A percentile compares a stretch with the other conserved stretches of the same genome.
Conservation (phyloP, 2,329 filamentous ascomycete species). For the Chaetothyriales sp. region DNA sequence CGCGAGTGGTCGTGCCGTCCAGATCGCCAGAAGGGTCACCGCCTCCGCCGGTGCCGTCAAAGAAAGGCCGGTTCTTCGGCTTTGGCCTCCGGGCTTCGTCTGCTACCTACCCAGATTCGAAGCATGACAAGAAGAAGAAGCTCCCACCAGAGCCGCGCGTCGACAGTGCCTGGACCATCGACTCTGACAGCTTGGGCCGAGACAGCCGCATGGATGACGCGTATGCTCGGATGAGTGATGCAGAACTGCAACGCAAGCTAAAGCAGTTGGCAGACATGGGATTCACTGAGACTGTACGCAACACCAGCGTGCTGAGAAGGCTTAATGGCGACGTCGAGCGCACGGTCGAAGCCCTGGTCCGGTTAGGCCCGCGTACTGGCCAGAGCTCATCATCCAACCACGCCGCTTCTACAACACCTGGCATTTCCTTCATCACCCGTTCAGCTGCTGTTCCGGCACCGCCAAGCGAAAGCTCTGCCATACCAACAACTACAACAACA, state of each 20-base stretch:
- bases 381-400: constrained; percentile 27
- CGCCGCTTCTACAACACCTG: constrained; percentile 29
- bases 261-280: constrained; percentile 74
- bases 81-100: constrained; percentile 54
- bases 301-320: constrained; percentile 65
- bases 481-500: constrained; percentile 40
- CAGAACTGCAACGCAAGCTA: constrained; percentile 59
- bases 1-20: constrained; percentile 38
- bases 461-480: neutral
- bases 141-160: constrained; percentile 20
- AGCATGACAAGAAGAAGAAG: constrained; percentile 24
- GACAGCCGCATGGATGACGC: constrained; percentile 11
- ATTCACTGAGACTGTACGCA: constrained; percentile 69
- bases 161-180: constrained; percentile 15
- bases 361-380: constrained; percentile 52
- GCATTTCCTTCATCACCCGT: constrained; percentile 6
- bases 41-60: constrained; percentile 38
- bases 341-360: constrained; percentile 68
- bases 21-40: constrained; percentile 34
- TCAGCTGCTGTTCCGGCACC: constrained; percentile 8
- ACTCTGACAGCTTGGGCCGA: constrained; percentile 11
- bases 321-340: constrained; percentile 73
- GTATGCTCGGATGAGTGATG: constrained; percentile 11
- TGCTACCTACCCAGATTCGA: constrained; percentile 50
- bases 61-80: constrained; percentile 45